A percentile compares a stretch with the other conserved stretches of the same genome.
Conservation (phyloP, 768 basidiomycete genomes). For the Termitomyces sp. region DNA sequence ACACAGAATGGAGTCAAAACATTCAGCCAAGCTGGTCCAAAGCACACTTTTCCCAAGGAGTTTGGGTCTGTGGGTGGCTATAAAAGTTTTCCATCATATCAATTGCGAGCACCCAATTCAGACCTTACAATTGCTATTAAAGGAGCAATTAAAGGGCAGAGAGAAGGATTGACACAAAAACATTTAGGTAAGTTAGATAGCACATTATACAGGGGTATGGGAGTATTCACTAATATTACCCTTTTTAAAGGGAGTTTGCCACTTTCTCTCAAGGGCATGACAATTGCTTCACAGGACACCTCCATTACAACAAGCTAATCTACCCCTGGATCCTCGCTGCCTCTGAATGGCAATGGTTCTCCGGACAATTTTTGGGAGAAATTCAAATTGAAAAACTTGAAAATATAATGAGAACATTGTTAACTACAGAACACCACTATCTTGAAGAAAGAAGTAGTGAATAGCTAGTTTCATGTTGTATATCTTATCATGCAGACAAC, state of each 20-base stretch:
- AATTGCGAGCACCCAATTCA: not conserved
- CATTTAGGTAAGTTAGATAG: not conserved
- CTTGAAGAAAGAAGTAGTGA: too few species aligned
- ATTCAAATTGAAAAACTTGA: too few species aligned
- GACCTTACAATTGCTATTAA: not conserved
- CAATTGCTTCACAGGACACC: not conserved
- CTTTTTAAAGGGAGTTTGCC: not conserved
- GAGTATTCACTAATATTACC: too few species aligned
- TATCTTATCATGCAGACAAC: too few species aligned
- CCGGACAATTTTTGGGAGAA: not conserved
- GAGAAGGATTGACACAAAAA: not conserved
- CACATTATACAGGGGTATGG: not conserved
- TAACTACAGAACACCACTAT: too few species aligned
- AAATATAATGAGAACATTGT: too few species aligned
- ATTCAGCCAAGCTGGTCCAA: too few species aligned
- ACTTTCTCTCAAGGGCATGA: not conserved
- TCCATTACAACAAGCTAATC: not conserved
- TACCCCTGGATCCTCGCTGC: not conserved
- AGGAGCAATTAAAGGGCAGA: not conserved
- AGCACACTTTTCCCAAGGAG: not conserved
- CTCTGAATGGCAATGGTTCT: not conserved
- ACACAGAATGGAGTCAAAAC: too few species aligned
- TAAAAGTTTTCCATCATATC: not conserved
- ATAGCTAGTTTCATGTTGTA: too few species aligned
- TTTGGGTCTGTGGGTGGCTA: not conserved